Evolutionary conservation across 345 rosid genomes (phyloP), one percentile per base, ranked within the genome.

Genomic region (Bruguiera parviflora): DNA sequence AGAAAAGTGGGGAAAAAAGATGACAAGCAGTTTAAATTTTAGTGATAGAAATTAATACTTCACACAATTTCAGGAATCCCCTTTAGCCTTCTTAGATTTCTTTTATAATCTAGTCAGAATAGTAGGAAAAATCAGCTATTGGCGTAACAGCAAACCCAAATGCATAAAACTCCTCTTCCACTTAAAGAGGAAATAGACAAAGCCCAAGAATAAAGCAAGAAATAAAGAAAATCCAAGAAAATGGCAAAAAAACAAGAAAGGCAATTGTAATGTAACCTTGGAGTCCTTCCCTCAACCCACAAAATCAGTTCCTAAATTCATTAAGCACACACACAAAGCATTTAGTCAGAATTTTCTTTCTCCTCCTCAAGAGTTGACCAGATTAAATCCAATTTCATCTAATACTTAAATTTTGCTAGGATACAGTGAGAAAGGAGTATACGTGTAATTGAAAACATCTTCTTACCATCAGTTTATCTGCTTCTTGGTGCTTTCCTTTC

Each of bases 401-500:
- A 37, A 65, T 20, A 37, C 43, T 49, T n/a, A 0, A 28, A 5
- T 51, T 21, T 65, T 63, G 37, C 15, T 67, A 16, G 35, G 35
- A 20, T 43, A 43, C 49, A 43, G 27, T 6, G 71, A 33, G 20
- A 63, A 27, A 52, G 55, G 27, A 35, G 18, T 47, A 27, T 2
- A 63, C 10, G 33, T 33, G 31, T 10, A 68, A 43, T 59, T 27
- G 10, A 18, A 33, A 64, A 43, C 22, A 39, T 59, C 63, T 29
- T 43, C 83, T 64, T 78, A 93, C 98, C 93, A 84, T 76, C 49
- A 91, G 81, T 75, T 86, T 83, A 61, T 95, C 84, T 55, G 99
- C 96, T 83, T 95, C 96, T 49, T 86, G 90, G 49, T 59, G 92
- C 77, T 92, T 94, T 74, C 97, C 99, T 78, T 91, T 88, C 87